Evolutionary conservation across 768 basidiomycete species (phyloP).

Genomic region (Podaxis rugospora): DNA sequence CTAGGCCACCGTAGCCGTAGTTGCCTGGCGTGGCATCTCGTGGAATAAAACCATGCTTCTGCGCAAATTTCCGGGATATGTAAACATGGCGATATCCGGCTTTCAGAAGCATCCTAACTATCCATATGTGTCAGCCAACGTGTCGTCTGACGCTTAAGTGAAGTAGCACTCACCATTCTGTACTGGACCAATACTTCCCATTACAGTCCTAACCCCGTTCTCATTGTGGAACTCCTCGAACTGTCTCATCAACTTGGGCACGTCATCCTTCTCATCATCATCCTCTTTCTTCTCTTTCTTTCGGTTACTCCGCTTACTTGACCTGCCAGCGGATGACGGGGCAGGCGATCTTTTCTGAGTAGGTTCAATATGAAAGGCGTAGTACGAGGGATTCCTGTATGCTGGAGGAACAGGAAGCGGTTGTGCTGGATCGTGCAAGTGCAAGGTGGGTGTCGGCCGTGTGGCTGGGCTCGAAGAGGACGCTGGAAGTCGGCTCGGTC

Average conservation of each 20-base stretch:
- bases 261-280: slow-evolving; percentile 36
- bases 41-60: slow-evolving; percentile 84
- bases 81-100: slow-evolving; percentile 92
- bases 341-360: slow-evolving; percentile 21
- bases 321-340: background rate
- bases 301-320: slow-evolving; percentile 33
- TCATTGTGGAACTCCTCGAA: slow-evolving; percentile 86
- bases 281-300: slow-evolving; percentile 16
- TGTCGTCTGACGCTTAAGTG: background rate
- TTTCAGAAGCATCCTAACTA: slow-evolving; percentile 92
- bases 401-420: slow-evolving; percentile 57
- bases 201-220: slow-evolving; percentile 91
- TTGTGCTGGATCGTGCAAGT: slow-evolving; percentile 57
- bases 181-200: slow-evolving; percentile 89
- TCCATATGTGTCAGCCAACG: background rate
- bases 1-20: slow-evolving; percentile 90
- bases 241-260: slow-evolving; percentile 65
- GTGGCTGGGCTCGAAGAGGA: slow-evolving; percentile 19
- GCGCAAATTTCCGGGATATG: slow-evolving; percentile 90
- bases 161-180: slow-evolving; percentile 56
- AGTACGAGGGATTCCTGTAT: slow-evolving; percentile 70
- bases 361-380: slow-evolving; percentile 53
- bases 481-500: slow-evolving; percentile 7
- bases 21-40: slow-evolving; percentile 82
- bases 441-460: slow-evolving; percentile 44